A percentile compares a stretch with the other conserved stretches of the same genome.
phyloP scores from a whole-genome alignment of 2,329 filamentous ascomycete genomes.

The Lachnellula arida region DNA sequence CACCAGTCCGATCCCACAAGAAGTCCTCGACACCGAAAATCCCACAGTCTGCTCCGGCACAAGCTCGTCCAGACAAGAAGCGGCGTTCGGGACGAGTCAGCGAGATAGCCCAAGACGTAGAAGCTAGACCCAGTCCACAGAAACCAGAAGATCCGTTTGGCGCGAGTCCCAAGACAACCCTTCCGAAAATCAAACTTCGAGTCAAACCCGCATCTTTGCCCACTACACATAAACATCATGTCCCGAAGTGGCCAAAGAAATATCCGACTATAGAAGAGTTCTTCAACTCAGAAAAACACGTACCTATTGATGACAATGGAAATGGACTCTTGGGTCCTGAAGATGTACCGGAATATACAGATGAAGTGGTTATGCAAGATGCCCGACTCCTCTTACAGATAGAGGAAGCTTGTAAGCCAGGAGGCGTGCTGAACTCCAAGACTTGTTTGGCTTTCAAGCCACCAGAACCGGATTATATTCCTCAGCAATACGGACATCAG shows the following conservation, averaged over 20 bases:
- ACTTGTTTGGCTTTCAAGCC: slow-evolving; percentile 69
- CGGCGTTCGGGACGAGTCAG: slow-evolving; percentile 22
- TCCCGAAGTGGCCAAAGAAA: slow-evolving; percentile 47
- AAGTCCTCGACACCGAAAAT: slow-evolving; percentile 16
- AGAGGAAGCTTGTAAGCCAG: slow-evolving; percentile 67
- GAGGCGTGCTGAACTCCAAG: slow-evolving; percentile 67
- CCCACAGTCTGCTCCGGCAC: slow-evolving; percentile 17
- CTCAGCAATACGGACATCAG: slow-evolving; percentile 78
- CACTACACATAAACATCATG: slow-evolving; percentile 54
- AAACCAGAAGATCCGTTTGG: slow-evolving; percentile 18
- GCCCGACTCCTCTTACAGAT: slow-evolving; percentile 65
- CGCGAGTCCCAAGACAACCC: slow-evolving; percentile 24
- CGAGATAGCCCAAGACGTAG: slow-evolving; percentile 20
- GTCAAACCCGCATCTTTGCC: slow-evolving; percentile 48
- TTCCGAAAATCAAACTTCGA: slow-evolving; percentile 47
- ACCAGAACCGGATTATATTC: slow-evolving; percentile 65
- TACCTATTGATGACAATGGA: slow-evolving; percentile 51
- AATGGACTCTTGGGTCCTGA: slow-evolving; percentile 47
- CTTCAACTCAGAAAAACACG: slow-evolving; percentile 44
- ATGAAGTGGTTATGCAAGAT: slow-evolving; percentile 62
- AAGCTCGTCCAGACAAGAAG: slow-evolving; percentile 15
- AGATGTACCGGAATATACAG: slow-evolving; percentile 52
- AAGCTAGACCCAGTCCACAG: slow-evolving; percentile 4
- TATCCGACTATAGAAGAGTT: slow-evolving; percentile 55
- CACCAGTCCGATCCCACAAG: slow-evolving; percentile 24